These are phyloP conservation scores for Cadophora sp. DNA, from an alignment of 2,329 filamentous ascomycete species.

Conservation along the genomic window DNA sequence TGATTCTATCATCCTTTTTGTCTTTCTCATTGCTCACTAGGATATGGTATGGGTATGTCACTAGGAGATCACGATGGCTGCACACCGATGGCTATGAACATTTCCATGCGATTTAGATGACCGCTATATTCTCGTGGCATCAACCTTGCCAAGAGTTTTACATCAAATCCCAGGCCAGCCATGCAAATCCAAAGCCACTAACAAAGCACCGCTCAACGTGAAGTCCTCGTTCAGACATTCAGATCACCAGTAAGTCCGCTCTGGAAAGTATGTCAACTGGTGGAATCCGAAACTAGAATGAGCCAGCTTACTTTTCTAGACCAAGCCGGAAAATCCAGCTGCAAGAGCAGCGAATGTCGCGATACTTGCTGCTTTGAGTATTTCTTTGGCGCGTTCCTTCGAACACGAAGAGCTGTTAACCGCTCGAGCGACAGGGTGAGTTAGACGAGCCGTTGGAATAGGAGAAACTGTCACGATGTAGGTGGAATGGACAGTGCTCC, in stretches of 20 bases:
- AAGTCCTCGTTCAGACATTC: too few relatives aligned
- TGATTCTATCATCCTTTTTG: neutral
- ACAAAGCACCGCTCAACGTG: neutral
- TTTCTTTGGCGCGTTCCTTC: neutral
- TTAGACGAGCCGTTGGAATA: neutral
- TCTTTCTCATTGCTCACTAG: neutral
- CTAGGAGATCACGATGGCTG: neutral
- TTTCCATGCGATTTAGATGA: conserved; percentile 1
- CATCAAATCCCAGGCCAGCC: neutral
- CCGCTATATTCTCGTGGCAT: neutral
- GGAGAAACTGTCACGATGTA: neutral
- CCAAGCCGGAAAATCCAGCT: neutral
- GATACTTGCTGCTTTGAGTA: neutral
- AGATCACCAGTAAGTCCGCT: neutral
- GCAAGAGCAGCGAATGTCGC: neutral
- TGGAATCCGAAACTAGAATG: neutral
- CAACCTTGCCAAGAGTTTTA: neutral
- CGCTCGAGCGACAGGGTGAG: neutral
- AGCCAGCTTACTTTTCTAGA: neutral
- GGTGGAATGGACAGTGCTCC: neutral
- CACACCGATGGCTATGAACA: neutral
- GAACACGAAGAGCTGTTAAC: neutral
- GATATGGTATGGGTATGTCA: neutral
- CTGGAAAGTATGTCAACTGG: neutral
- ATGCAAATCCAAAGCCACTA: neutral